Evolutionary conservation across 352 stramenopile genomes (phyloP).

Genomic region (Peronospora farinosa): DNA sequence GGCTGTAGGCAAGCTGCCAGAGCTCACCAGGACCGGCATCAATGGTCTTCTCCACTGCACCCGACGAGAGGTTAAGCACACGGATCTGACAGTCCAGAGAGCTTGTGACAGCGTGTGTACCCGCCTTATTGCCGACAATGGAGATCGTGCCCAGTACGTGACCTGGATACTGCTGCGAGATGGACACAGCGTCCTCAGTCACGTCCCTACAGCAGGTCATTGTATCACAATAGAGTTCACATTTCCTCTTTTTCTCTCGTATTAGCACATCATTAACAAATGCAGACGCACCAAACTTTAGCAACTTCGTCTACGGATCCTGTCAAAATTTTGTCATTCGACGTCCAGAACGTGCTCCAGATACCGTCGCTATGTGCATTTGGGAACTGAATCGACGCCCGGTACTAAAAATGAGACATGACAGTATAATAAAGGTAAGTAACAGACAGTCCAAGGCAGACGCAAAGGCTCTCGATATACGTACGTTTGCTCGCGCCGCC

Average conservation of each 20-base stretch:
- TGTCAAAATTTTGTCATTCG: conserved; percentile 82
- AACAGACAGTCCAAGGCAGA: not conserved
- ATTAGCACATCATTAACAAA: not conserved
- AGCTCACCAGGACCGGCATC: conserved; percentile 81
- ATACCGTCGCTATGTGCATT: conserved; percentile 85
- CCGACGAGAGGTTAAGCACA: conserved; percentile 65
- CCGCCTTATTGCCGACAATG: conserved; percentile 75
- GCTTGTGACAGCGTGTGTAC: conserved; percentile 68
- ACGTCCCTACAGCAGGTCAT: conserved; percentile 39
- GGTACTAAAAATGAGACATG: conserved; percentile 38
- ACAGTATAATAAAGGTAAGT: not conserved
- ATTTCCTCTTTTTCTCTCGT: not conserved
- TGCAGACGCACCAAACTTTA: conserved; percentile 63
- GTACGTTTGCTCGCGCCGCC: conserved; percentile 26
- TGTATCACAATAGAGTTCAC: not conserved
- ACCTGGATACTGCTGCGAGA: conserved; percentile 77
- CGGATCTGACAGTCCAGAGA: conserved; percentile 82
- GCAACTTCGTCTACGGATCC: conserved; percentile 85
- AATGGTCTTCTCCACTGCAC: conserved; percentile 75
- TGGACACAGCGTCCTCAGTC: conserved; percentile 57
- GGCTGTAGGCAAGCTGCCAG: conserved; percentile 83
- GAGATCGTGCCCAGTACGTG: conserved; percentile 84
- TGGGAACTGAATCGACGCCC: conserved; percentile 72
- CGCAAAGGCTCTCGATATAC: not conserved
- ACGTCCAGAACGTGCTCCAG: conserved; percentile 86